These are phyloP conservation scores for Leishmania mexicana DNA, from an alignment of 208 protist genomes.

Conservation along the genomic window DNA sequence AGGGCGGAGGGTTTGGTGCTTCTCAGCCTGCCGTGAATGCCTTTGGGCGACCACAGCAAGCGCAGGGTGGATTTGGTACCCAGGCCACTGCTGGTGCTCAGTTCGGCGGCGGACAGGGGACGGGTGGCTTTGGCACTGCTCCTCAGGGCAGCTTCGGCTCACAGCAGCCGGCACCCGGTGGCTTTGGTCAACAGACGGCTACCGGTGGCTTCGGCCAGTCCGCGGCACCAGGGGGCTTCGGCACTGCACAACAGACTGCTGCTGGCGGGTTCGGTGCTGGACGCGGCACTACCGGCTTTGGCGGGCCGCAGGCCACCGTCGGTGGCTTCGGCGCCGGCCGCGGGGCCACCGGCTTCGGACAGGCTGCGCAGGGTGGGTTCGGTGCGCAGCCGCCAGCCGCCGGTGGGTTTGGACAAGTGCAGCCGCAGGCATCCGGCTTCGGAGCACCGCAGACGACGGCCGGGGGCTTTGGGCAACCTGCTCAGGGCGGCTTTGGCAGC, in stretches of 20 bases:
- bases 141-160: conserved; percentile 10
- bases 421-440: conserved; percentile 6
- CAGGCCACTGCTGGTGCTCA: conserved; percentile 5
- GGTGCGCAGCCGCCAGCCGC: conserved; percentile 24
- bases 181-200: conserved; percentile 29
- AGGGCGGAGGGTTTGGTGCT: conserved; percentile 14
- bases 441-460: conserved; percentile 3
- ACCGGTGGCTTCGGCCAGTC: conserved; percentile 33
- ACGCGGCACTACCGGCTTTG: conserved; percentile 7
- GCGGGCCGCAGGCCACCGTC: conserved; percentile 6
- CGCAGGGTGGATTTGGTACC: conserved; percentile 22
- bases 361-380: conserved; percentile 34
- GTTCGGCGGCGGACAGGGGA: conserved; percentile 13
- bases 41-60: conserved; percentile 28
- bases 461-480: conserved; percentile 4
- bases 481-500: conserved; percentile 13
- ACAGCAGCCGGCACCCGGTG: conserved; percentile 28
- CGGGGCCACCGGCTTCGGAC: conserved; percentile 32
- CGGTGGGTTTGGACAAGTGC: conserved; percentile 26
- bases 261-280: conserved; percentile 22
- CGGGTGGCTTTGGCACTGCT: conserved; percentile 35
- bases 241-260: conserved; percentile 6
- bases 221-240: conserved; percentile 27
- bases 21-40: conserved; percentile 4
- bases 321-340: conserved; percentile 43